Percentiles rank a stretch among this genome's conserved stretches.
These are phyloP conservation scores for Aurantiochytrium sp. DNA, from an alignment of 108 stramenopile genomes.

Conservation along the genomic window DNA sequence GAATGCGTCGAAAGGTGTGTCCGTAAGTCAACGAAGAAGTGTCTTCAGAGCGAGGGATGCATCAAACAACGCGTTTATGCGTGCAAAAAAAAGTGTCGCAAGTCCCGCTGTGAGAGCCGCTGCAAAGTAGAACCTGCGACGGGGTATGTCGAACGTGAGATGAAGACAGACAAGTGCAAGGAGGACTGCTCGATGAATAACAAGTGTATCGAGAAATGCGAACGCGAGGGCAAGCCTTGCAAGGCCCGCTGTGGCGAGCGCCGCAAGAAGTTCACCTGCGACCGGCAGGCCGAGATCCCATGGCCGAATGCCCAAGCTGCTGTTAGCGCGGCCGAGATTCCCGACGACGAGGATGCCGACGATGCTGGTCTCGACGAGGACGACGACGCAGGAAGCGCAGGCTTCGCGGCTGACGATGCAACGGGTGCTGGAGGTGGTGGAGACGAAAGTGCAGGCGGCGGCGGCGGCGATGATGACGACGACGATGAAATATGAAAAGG, in stretches of 20 bases:
- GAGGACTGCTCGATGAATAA: background rate
- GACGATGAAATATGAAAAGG: background rate
- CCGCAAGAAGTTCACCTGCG: background rate
- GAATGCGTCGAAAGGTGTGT: background rate
- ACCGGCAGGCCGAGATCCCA: background rate
- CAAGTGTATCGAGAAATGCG: conserved; percentile 17
- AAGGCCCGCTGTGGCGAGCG: background rate
- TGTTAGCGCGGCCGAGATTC: background rate
- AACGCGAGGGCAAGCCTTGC: background rate
- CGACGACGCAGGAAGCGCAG: background rate
- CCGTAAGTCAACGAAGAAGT: background rate
- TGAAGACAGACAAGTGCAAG: conserved; percentile 9
- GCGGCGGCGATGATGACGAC: background rate
- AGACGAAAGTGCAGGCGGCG: background rate
- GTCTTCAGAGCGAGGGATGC: background rate
- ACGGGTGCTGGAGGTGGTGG: background rate
- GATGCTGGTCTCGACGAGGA: background rate
- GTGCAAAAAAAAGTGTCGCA: conserved; percentile 11
- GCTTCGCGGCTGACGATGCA: background rate
- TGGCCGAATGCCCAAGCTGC: background rate
- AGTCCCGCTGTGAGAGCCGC: background rate
- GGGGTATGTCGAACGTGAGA: conserved; percentile 12
- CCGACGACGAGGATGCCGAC: background rate
- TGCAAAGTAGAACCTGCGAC: background rate
- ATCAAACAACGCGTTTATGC: background rate